Conservation (phyloP, 345 rosid genomes). For the Eucalyptus melliodora region DNA sequence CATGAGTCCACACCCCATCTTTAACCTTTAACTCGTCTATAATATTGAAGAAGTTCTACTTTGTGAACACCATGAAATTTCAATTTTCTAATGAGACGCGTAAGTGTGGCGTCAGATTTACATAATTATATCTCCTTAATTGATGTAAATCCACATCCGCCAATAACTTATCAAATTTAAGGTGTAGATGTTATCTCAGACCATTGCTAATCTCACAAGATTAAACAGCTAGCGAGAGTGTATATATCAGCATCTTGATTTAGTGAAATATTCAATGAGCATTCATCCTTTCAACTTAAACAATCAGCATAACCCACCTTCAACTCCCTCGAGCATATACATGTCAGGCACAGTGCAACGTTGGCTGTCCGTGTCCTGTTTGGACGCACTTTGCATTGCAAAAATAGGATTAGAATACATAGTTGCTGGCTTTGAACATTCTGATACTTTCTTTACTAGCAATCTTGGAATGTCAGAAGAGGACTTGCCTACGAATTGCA, state of each 20-base stretch:
- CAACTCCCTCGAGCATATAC: not conserved
- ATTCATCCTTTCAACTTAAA: not conserved
- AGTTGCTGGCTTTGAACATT: not conserved
- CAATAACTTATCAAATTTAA: not conserved
- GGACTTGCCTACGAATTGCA: not conserved
- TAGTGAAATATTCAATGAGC: not conserved
- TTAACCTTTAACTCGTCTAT: not conserved
- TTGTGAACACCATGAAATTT: not conserved
- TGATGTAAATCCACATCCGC: not conserved
- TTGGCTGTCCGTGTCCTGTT: not conserved
- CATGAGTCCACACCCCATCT: not conserved
- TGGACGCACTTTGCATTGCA: not conserved
- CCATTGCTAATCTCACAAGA: not conserved
- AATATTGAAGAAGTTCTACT: not conserved
- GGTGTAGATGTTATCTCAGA: not conserved
- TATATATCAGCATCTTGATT: not conserved
- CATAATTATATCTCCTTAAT: not conserved
- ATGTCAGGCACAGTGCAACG: not conserved
- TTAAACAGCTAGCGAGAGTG: not conserved
- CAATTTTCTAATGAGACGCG: not conserved
- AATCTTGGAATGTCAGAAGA: not conserved
- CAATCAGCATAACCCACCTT: not conserved
- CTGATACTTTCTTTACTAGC: not conserved
- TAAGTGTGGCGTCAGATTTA: not conserved
- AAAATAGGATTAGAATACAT: not conserved